Base-by-base conservation (phyloP, 2,329 filamentous ascomycete species). In the Fusarium tanahbumbuense region DNA sequence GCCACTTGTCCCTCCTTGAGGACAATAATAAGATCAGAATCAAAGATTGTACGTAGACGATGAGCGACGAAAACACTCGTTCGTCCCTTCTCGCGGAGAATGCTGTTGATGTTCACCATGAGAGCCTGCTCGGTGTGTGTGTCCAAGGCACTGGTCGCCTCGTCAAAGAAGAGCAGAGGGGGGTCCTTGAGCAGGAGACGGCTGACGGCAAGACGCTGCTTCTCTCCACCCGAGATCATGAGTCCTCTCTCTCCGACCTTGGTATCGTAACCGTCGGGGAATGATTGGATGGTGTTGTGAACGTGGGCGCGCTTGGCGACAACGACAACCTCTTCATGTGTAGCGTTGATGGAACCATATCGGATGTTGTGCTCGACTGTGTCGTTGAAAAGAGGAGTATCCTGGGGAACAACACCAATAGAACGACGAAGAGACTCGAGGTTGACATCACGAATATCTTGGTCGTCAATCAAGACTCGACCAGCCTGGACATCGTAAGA, bases 11-110 rank as follows among this genome's bases (percentile, higher is more conserved):
- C 96, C 64, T 92, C 90, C 77, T 91, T 91, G 60, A 98, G 83
- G 40, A 98, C 96, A 74, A 98, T 94, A 73, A 98, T 98, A 74
- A 94, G 83, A 80, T 98, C 92, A 41, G 93, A 93, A 76, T 98
- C 96, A 76, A 93, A 97, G 71, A 99, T 98, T 0, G 96, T 98
- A 55, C 95, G 88, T 64, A 99, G 82, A 20, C 96, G 88, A 80
- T 98, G 96, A 9, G 96, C 96, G 8, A 99, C 92, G 77, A 98
- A 98, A 2, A 99, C 93, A 72, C 94, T 98, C 1, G 96, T 98
- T 60, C 94, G 88, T 5, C 85, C 85, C 83, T 97, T 97, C 76
- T 97, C 94, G 73, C 91, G 92, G 56, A 98, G 83, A 56, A 98
- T 96, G 71, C 91, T 91, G 79, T 97, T 97, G 79, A 98, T 98